Percentiles rank a stretch among this genome's conserved stretches.
phyloP scores from a whole-genome alignment of 2,329 filamentous ascomycete genomes.

The Harringtonia aguacate region DNA sequence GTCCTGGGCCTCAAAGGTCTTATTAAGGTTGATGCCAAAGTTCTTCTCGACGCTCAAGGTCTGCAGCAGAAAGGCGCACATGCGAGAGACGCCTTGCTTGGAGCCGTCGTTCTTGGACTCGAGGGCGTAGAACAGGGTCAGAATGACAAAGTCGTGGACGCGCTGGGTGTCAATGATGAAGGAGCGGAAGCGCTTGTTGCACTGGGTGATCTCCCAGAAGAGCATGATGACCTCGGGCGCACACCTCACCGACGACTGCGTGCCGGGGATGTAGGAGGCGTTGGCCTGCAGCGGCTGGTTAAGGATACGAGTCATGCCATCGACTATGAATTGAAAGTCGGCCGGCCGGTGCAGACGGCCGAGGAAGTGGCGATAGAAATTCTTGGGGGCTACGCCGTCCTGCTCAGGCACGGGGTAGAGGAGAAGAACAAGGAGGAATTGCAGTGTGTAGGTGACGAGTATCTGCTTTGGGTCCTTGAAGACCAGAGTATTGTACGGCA shows the following conservation, averaged over 20 bases:
- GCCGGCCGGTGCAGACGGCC: constrained; percentile 84
- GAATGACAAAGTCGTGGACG: constrained; percentile 82
- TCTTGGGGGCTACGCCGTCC: constrained; percentile 31
- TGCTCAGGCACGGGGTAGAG: constrained; percentile 82
- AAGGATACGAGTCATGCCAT: constrained; percentile 85
- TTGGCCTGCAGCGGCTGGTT: constrained; percentile 89
- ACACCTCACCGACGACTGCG: constrained; percentile 70
- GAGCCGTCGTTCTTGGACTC: constrained; percentile 78
- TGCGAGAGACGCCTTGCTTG: constrained; percentile 85
- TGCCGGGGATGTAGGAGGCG: constrained; percentile 76
- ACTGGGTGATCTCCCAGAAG: constrained; percentile 95
- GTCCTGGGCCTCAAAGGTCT: constrained; percentile 78
- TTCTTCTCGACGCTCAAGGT: constrained; percentile 87
- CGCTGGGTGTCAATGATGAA: constrained; percentile 96
- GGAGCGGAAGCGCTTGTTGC: constrained; percentile 92
- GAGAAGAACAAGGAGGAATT: constrained; percentile 76
- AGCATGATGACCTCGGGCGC: constrained; percentile 94
- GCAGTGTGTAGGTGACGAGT: constrained; percentile 82
- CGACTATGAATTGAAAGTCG: constrained; percentile 95
- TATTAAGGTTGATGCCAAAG: constrained; percentile 85
- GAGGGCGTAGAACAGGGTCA: constrained; percentile 85
- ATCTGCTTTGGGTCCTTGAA: constrained; percentile 87
- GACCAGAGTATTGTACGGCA: constrained; percentile 86
- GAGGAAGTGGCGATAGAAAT: constrained; percentile 87
- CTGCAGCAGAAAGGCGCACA: constrained; percentile 96